phyloP scores from a whole-genome alignment of 768 basidiomycete species.

The Mycena amicta region DNA sequence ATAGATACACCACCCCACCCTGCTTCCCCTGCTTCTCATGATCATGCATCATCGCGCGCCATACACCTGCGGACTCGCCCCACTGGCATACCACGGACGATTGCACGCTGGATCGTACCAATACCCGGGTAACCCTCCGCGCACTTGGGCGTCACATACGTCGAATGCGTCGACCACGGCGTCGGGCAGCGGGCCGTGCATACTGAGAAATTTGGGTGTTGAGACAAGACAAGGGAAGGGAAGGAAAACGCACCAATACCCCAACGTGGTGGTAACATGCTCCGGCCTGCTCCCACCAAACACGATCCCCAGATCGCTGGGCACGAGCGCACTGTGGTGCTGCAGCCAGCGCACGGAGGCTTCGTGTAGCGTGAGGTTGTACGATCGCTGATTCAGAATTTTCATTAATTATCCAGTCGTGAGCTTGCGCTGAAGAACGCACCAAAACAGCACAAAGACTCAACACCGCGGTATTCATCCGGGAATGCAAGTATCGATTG shows the following conservation, averaged over 20 bases:
- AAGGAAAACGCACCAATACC: constrained; percentile 14
- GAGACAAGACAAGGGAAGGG: background rate
- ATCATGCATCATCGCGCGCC: no score
- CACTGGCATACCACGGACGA: no score
- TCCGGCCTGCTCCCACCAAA: constrained; percentile 45
- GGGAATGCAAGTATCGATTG: constrained; percentile 36
- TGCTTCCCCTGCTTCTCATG: no score
- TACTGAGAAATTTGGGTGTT: constrained; percentile 27
- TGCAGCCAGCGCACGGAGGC: constrained; percentile 55
- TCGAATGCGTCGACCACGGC: constrained; percentile 51
- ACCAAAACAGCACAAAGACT: constrained; percentile 41
- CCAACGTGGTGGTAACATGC: constrained; percentile 28
- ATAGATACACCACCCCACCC: no score
- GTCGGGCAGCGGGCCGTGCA: constrained; percentile 54
- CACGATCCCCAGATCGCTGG: constrained; percentile 43
- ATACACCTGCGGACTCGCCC: no score
- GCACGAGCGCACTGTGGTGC: constrained; percentile 46
- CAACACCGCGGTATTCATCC: constrained; percentile 37
- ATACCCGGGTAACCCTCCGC: background rate
- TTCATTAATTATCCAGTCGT: background rate
- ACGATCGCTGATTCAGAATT: constrained; percentile 33
- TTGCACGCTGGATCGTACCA: background rate
- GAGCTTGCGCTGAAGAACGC: constrained; percentile 14
- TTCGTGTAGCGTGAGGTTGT: constrained; percentile 42
- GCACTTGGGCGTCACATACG: constrained; percentile 44